Base-by-base conservation (phyloP, 208 protist species). In the Trypanosoma caninum region DNA sequence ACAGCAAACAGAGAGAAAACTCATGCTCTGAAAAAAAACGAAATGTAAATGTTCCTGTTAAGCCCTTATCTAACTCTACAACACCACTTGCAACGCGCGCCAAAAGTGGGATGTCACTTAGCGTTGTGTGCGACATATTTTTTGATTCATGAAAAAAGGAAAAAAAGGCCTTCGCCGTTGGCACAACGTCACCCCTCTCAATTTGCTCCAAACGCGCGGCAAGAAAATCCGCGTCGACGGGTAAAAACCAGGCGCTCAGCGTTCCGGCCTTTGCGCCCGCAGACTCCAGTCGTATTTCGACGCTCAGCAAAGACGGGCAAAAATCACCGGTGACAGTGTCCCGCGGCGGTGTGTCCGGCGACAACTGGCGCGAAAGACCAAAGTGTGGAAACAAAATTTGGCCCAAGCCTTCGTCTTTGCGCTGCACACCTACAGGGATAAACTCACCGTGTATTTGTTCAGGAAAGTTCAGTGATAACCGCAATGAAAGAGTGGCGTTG, bases 11-110 rank as follows among this genome's bases (percentile, higher is more conserved):
- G 30, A 60, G 55, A n/a, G 55, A 51, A 16, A 60, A 60, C 67
- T 91, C 84, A 53, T 86, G 80, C 40, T 91, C 84, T 7, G 71
- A 81, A 52, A 91, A 74, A 51, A 84, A 76, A 35, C 56, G 69
- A 20, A 91, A 60, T 16, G 71, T 66, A 41, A 81, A 74, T 38
- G 44, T 59, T 10, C 82, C 82, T 6, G 67, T 54, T 25, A 27
- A 7, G 3, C 2, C 37, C 0, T 57, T 56, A 13, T 37, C 41
- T 6, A 57, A 40, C 16, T 37, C 13, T n/a, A 52, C 28, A 4
- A 8, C 40, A 18, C 46, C 59, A 1, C 0, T 48, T 5, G 69
- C 69, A 16, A 53, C 70, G 30, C 68, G 74, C 2, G 74, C 72
- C 22, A 84, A 46, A 22, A 14, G 41, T 0, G 56, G n/a, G 1